These are phyloP conservation scores for Candida endomychidarum DNA, from an alignment of 805 yeast genomes.

Conservation along the genomic window DNA sequence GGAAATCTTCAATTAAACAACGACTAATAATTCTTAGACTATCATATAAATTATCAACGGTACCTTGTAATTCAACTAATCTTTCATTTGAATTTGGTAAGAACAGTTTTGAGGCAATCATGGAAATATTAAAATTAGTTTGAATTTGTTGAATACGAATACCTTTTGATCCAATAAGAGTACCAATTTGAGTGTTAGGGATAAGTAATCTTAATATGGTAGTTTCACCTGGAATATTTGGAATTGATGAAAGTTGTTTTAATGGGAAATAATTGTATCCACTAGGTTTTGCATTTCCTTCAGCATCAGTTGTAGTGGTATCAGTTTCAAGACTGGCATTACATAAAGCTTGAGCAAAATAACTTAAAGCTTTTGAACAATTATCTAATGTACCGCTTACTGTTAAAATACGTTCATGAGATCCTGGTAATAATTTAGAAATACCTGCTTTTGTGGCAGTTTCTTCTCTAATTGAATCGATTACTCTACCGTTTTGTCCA, in stretches of 20 bases:
- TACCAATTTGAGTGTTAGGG: slow-evolving; percentile 85
- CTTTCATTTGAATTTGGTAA: slow-evolving; percentile 82
- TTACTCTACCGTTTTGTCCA: slow-evolving; percentile 80
- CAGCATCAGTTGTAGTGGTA: slow-evolving; percentile 9
- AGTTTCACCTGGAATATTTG: slow-evolving; percentile 51
- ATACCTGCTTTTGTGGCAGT: slow-evolving; percentile 86
- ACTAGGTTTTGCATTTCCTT: not conserved
- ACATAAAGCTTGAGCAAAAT: slow-evolving; percentile 65
- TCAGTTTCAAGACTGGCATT: slow-evolving; percentile 29
- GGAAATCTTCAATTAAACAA: slow-evolving; percentile 73
- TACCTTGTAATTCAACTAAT: slow-evolving; percentile 83
- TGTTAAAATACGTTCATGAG: slow-evolving; percentile 79
- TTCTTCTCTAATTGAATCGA: slow-evolving; percentile 70
- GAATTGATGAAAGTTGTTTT: slow-evolving; percentile 55
- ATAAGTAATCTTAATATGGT: slow-evolving; percentile 65
- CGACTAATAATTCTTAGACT: slow-evolving; percentile 61
- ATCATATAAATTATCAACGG: slow-evolving; percentile 58
- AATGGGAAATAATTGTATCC: slow-evolving; percentile 56
- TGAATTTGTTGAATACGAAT: slow-evolving; percentile 76
- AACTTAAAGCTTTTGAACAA: slow-evolving; percentile 67
- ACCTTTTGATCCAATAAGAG: slow-evolving; percentile 85
- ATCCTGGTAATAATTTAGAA: slow-evolving; percentile 74
- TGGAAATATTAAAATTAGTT: slow-evolving; percentile 64
- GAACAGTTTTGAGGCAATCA: slow-evolving; percentile 85
- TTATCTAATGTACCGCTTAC: slow-evolving; percentile 71